Base-by-base conservation (phyloP, 2,329 filamentous ascomycete species). In the Aureobasidium sp. region DNA sequence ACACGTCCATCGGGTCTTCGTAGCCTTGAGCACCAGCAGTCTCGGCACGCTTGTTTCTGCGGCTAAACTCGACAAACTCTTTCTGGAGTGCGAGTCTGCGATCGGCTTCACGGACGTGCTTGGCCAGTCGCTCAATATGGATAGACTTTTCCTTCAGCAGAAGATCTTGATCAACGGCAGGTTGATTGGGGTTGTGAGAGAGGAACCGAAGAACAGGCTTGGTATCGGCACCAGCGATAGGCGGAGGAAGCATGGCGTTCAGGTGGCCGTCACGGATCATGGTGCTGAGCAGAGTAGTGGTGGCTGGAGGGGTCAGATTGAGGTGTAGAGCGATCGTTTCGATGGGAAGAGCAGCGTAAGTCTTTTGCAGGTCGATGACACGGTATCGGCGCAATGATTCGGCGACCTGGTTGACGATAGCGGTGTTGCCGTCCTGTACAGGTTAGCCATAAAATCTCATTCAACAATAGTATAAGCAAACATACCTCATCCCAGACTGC, bases 361-460 rank as follows among this genome's bases (percentile, higher is more conserved):
- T 86, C 58, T 83, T 82, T 48, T 86, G 85, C 30, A 97, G 79
- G 63, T 85, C 85, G 37, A 87, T 78, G 62, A 97, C 84, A 63
- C 89, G 86, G 77, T 88, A 91, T 67, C 86, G 85, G 67, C 89
- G 85, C 70, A 92, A 90, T 10, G 88, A 85, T 25, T 82, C 77
- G 42, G 88, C 72, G 11, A 93, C 86, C 70, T 90, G 85, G 5
- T 78, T 76, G 13, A 96, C 79, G 15, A 97, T 81, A 3, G 86
- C 83, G 3, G 77, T 73, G 69, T 95, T 97, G 52, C 84, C 83
- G 58, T 74, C 72, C 67, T 60, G 21, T 25, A 11, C 3, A 36
- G 21, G 29, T 36, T 41, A 36, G 34, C 13, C 21, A 39, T 29
- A 15, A 2, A 13, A 2, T 29, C n/a, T 9, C 16, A 10, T 21